Evolutionary conservation across 768 basidiomycete genomes (phyloP).

Genomic region (Trametes meyenii): DNA sequence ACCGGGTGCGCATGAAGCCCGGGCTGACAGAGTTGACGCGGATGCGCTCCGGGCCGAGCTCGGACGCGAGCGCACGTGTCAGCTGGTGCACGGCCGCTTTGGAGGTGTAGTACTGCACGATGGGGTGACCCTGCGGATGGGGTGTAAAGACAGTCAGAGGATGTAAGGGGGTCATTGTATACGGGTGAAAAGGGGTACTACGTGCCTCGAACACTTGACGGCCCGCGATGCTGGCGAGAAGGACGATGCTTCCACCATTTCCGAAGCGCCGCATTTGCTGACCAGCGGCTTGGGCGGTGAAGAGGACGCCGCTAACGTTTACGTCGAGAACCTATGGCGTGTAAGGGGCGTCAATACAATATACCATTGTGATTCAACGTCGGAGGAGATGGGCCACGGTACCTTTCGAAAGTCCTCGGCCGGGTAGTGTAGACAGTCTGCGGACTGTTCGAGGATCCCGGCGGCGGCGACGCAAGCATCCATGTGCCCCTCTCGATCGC

Average conservation of each 20-base stretch:
- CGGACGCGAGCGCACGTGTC: conserved; percentile 78
- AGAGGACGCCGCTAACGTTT: conserved; percentile 50
- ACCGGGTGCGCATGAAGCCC: conserved; percentile 70
- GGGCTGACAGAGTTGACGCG: conserved; percentile 76
- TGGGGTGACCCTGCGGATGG: conserved; percentile 36
- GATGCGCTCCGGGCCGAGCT: conserved; percentile 62
- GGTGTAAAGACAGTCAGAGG: too few species aligned
- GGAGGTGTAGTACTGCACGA: conserved; percentile 57
- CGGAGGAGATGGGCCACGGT: too few species aligned
- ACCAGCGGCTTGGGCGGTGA: conserved; percentile 39
- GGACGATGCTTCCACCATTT: conserved; percentile 40
- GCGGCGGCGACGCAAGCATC: conserved; percentile 79
- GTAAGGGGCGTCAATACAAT: neutral
- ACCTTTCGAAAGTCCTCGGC: conserved; percentile 64
- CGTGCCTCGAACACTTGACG: conserved; percentile 63
- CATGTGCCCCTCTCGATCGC: conserved; percentile 65
- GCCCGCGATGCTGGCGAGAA: conserved; percentile 46
- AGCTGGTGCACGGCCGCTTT: conserved; percentile 77
- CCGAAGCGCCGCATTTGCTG: conserved; percentile 38
- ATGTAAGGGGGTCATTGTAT: conserved; percentile 67
- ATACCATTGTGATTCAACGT: neutral
- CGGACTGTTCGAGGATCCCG: conserved; percentile 57
- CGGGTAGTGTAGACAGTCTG: conserved; percentile 63
- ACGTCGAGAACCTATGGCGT: conserved; percentile 57
- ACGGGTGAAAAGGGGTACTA: neutral